phyloP scores from a whole-genome alignment of 768 basidiomycete species.

The Butyriboletus loyo region DNA sequence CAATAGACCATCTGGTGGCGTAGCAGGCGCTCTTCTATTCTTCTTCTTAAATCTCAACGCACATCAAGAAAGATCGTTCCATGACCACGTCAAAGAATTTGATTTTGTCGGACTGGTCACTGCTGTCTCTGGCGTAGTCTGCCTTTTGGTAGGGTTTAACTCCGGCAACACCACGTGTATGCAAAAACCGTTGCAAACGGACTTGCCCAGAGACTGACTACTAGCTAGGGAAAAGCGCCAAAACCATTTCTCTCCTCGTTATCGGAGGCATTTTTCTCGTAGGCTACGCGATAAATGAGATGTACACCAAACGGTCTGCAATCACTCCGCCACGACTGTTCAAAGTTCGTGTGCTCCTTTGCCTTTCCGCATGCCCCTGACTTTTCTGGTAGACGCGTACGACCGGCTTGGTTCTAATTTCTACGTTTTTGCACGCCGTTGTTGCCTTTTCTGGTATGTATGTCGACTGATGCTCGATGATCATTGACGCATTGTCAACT shows the following conservation, averaged over 20 bases:
- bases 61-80: constrained; percentile 30
- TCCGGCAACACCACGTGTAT: constrained; percentile 33
- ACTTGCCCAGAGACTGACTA: not conserved
- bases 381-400: constrained; percentile 34
- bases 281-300: constrained; percentile 33
- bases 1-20: constrained; percentile 35
- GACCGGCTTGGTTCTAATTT: constrained; percentile 31
- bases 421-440: constrained; percentile 34
- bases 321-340: constrained; percentile 41
- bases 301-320: constrained; percentile 32
- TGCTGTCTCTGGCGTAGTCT: constrained; percentile 35
- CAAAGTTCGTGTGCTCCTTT: constrained; percentile 18
- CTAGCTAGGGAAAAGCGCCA: constrained; percentile 25
- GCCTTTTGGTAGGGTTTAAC: constrained; percentile 39
- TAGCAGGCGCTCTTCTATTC: constrained; percentile 31
- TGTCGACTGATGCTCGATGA: not conserved
- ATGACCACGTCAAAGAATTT: constrained; percentile 34
- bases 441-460: constrained; percentile 34
- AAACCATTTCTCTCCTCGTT: constrained; percentile 38
- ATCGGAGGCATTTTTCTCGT: constrained; percentile 34
- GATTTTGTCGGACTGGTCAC: constrained; percentile 40
- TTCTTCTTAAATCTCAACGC: constrained; percentile 37
- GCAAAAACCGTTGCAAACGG: not conserved
- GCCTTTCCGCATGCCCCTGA: not conserved
- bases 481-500: not conserved